Evolutionary conservation across 2,329 filamentous ascomycete species (phyloP).

Genomic region (Elsinoe fawcettii): DNA sequence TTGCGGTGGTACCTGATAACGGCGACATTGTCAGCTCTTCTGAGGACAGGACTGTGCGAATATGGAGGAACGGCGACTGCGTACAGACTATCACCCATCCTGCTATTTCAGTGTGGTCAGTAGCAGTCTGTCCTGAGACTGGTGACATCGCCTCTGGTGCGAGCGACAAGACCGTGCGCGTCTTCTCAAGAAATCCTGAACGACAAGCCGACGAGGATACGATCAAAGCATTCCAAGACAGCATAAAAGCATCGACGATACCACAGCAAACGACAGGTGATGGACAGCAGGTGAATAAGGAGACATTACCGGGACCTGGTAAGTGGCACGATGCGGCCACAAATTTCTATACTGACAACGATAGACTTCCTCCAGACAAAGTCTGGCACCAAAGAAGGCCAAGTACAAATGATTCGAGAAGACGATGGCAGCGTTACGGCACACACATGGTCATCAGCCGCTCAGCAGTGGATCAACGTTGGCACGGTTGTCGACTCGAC

Average conservation of each 20-base stretch:
- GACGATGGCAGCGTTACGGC: constrained; percentile 73
- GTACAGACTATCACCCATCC: constrained; percentile 95
- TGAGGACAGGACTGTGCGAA: constrained; percentile 84
- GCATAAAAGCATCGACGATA: constrained; percentile 75
- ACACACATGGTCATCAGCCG: constrained; percentile 70
- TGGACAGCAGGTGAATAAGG: constrained; percentile 66
- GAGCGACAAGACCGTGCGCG: constrained; percentile 75
- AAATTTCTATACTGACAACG: background rate
- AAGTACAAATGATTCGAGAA: constrained; percentile 86
- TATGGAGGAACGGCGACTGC: constrained; percentile 79
- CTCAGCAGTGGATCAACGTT: constrained; percentile 39
- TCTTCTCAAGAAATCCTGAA: constrained; percentile 69
- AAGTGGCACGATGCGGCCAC: constrained; percentile 15
- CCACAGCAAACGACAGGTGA: constrained; percentile 73
- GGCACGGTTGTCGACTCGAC: constrained; percentile 91
- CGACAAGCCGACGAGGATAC: constrained; percentile 59
- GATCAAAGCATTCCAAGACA: constrained; percentile 68
- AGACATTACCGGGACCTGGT: constrained; percentile 71
- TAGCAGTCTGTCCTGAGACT: constrained; percentile 71
- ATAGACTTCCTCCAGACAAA: constrained; percentile 70
- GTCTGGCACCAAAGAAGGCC: constrained; percentile 88
- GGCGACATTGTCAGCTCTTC: constrained; percentile 86
- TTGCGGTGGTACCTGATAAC: constrained; percentile 61
- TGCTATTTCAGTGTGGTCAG: constrained; percentile 91
- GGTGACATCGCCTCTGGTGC: constrained; percentile 92